phyloP scores from a whole-genome alignment of 345 rosid genomes.

The Salix suchowensis region DNA sequence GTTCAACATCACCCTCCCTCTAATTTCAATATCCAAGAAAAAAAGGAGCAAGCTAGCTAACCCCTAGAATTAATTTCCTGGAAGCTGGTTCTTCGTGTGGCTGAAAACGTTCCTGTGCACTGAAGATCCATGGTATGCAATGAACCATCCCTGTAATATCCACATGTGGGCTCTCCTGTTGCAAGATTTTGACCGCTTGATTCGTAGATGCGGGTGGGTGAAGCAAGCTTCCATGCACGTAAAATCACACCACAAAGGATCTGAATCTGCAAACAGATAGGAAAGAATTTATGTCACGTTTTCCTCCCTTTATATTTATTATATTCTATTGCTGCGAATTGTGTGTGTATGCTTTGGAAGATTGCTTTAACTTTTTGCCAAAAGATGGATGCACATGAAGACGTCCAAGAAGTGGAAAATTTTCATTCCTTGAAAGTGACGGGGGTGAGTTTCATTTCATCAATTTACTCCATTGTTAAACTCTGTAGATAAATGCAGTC shows the following conservation, averaged over 20 bases:
- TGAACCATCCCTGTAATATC: not conserved
- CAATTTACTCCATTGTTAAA: not conserved
- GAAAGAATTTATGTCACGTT: not conserved
- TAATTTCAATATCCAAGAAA: conserved; percentile 22
- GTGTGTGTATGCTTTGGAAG: not conserved
- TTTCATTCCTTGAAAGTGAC: not conserved
- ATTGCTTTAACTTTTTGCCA: not conserved
- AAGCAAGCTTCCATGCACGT: not conserved
- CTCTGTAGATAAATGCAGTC: not conserved
- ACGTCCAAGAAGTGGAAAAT: not conserved
- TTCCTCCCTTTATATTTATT: not conserved
- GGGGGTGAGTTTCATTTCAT: not conserved
- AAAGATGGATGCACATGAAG: not conserved
- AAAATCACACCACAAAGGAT: not conserved
- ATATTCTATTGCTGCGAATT: not conserved
- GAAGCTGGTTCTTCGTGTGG: not conserved
- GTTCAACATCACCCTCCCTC: conserved; percentile 22
- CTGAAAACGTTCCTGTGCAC: not conserved
- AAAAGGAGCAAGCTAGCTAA: not conserved
- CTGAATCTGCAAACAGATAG: not conserved
- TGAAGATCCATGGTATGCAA: not conserved
- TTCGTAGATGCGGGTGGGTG: not conserved
- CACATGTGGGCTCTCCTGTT: not conserved
- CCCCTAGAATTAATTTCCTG: not conserved
- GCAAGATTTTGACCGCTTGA: not conserved